Conservation (phyloP, 2,329 filamentous ascomycete species). For the Periglandula ipomoeae region DNA sequence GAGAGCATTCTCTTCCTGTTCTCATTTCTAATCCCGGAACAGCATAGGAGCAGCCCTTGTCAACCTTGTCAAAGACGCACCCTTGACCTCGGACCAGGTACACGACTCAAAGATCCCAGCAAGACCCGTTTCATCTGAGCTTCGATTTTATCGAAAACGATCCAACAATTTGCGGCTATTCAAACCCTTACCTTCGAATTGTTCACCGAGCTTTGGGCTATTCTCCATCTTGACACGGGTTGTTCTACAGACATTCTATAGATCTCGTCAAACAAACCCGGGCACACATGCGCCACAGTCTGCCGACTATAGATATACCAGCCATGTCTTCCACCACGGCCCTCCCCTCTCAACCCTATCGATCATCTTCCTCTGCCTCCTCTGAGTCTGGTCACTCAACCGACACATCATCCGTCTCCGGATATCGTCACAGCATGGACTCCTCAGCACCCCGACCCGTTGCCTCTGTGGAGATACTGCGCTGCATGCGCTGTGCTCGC, state of each 20-base stretch:
- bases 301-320: conserved; percentile 4
- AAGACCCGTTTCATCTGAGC: neutral
- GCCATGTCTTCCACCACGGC: conserved; percentile 9
- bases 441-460: conserved; percentile 29
- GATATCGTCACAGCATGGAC: conserved; percentile 40
- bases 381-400: conserved; percentile 34
- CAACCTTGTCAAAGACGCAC: neutral
- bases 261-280: neutral
- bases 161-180: neutral
- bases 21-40: neutral
- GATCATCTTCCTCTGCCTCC: conserved; percentile 20
- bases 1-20: neutral
- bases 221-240: neutral
- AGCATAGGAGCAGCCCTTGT: neutral
- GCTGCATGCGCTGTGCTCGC: conserved; percentile 53
- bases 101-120: neutral
- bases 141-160: neutral
- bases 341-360: conserved; percentile 12
- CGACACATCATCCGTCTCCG: conserved; percentile 19
- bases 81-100: neutral
- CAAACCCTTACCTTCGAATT: neutral
- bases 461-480: conserved; percentile 49
- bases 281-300: neutral
- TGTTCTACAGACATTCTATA: neutral
- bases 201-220: neutral